Percentiles rank a stretch among this genome's conserved stretches.
Conservation (phyloP, 805 yeast genomes). For the Wickerhamiella azymoides region DNA sequence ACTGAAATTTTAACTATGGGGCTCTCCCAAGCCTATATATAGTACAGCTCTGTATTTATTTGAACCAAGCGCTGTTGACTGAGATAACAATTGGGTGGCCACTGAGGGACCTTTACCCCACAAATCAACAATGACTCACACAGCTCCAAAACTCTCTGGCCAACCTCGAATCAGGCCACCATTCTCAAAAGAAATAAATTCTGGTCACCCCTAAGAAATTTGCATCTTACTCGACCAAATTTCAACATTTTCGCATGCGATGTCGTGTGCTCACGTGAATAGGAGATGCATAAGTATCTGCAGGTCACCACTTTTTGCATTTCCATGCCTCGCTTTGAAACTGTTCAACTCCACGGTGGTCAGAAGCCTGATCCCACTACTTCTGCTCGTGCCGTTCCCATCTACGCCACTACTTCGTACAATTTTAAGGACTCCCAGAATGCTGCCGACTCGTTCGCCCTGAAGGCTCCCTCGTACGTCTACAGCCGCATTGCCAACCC, state of each 20-base stretch:
- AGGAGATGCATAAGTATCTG: background rate
- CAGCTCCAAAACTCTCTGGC: no score
- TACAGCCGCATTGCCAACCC: constrained; percentile 90
- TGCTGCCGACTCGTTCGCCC: constrained; percentile 81
- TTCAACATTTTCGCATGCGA: background rate
- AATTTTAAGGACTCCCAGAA: constrained; percentile 79
- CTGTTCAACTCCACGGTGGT: constrained; percentile 91
- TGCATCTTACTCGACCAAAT: background rate
- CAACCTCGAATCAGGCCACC: no score
- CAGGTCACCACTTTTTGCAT: background rate
- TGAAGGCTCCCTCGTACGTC: constrained; percentile 71
- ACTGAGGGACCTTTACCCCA: no score
- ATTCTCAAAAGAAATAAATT: no score
- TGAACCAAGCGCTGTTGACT: no score
- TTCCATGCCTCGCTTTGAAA: constrained; percentile 32
- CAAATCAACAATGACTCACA: background rate
- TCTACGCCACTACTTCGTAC: constrained; percentile 82
- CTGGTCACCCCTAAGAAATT: no score
- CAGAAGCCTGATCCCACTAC: constrained; percentile 53
- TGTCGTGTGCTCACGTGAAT: background rate
- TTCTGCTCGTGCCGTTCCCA: constrained; percentile 81
- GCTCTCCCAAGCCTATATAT: no score
- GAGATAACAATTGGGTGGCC: no score
- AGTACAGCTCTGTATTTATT: no score
- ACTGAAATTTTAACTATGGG: background rate